Base-by-base conservation (phyloP, 768 basidiomycete genomes). In the Suillus brevipes region DNA sequence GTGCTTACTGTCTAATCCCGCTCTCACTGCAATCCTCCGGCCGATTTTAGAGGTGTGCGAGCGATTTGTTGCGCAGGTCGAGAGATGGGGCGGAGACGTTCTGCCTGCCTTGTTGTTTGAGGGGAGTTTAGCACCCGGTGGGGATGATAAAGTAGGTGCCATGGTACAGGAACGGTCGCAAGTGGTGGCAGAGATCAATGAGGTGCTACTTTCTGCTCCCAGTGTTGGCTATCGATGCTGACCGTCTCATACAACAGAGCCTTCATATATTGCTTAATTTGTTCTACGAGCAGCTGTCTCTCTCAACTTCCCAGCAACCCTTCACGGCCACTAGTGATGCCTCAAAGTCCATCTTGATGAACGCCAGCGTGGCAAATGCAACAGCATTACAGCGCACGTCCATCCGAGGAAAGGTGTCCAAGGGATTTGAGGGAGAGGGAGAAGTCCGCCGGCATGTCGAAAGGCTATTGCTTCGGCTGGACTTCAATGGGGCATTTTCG, bases 61-160 rank as follows among this genome's bases (percentile, higher is more conserved):
- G 72, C 84, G 88, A 10, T 93, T 97, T 72, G 90, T 89, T n/a
- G 93, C 87, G 8, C 88, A 94, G 67, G 86, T 96, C 0, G 95
- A 96, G 75, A 80, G 94, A 61, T 97, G 95, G 95, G 94, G 93
- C 14, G 94, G 94, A 0, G 93, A 96, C 72, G 87, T 96, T 10
- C 79, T 96, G 3, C 95, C 95, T 14, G 92, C 89, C 0, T 80
- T 96, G 55, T 75, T 96, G 47, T 89, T 88, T 67, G 94, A 95
- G 73, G 92, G 92, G 16, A 92, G 90, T 72, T 71, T 94, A 59
- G 81, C 81, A 36, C 73, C 70, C 0, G 83, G 85, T 7, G 84
- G 79, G 6, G 81, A 81, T 25, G 85, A 85, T 62, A 81, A 82
- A 68, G 86, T 92, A 7, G 94, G 94, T 16, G 80, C 80, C 12